phyloP scores from a whole-genome alignment of 2,329 filamentous ascomycete genomes.

The Colletotrichum costaricense region DNA sequence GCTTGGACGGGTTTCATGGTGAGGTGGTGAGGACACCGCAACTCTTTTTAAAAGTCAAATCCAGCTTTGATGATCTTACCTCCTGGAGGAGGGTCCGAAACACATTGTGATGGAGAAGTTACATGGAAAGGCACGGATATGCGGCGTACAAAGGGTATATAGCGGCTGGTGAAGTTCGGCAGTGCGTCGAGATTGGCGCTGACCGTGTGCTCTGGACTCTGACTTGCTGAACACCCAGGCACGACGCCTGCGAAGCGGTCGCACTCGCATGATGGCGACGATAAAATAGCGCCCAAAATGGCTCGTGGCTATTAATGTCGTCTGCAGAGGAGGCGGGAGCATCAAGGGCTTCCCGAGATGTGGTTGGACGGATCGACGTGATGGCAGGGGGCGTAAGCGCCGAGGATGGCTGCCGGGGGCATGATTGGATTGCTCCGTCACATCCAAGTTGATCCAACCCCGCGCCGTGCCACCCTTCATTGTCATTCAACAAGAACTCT shows the following conservation, averaged over 20 bases:
- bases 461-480: constrained; percentile 34
- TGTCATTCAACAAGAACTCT: constrained; percentile 9
- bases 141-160: constrained; percentile 65
- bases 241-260: constrained; percentile 43
- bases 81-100: constrained; percentile 62
- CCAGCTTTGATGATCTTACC: constrained; percentile 49
- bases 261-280: constrained; percentile 51
- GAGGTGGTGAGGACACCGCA: constrained; percentile 48
- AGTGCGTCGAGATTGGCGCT: constrained; percentile 57
- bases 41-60: constrained; percentile 43
- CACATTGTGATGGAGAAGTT: constrained; percentile 60
- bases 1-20: constrained; percentile 54
- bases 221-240: constrained; percentile 52
- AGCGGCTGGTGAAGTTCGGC: constrained; percentile 64
- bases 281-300: constrained; percentile 50
- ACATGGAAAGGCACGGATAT: constrained; percentile 54
- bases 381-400: constrained; percentile 53
- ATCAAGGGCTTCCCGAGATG: constrained; percentile 38
- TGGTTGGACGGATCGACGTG: constrained; percentile 55
- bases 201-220: constrained; percentile 52
- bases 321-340: constrained; percentile 42
- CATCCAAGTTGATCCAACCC: constrained; percentile 29
- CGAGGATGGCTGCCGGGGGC: constrained; percentile 36
- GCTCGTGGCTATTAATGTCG: constrained; percentile 41
- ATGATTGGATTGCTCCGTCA: constrained; percentile 42